Evolutionary conservation across 1,284 basidiomycete species (phyloP).

Genomic region (Moesziomyces antarcticus): DNA sequence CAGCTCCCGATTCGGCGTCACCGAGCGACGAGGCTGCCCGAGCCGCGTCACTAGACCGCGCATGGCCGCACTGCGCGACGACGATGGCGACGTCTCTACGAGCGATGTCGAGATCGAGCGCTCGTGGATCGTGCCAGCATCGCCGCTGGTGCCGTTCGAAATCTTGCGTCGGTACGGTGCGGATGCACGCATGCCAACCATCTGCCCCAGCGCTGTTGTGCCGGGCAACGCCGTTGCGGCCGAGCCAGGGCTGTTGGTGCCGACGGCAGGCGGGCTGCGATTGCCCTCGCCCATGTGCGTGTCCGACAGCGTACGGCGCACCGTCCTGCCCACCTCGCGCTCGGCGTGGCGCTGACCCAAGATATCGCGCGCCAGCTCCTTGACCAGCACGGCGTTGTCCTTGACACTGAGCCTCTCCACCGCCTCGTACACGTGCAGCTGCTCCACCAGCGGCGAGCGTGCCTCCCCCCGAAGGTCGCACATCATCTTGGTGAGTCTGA

Average conservation of each 20-base stretch:
- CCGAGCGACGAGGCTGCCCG: conserved; percentile 33
- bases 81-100: conserved; percentile 17
- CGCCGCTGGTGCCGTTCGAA: conserved; percentile 28
- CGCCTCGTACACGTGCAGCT: conserved; percentile 52
- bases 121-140: conserved; percentile 30
- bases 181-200: conserved; percentile 33
- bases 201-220: conserved; percentile 16
- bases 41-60: conserved; percentile 35
- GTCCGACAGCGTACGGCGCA: conserved; percentile 45
- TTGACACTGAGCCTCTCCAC: conserved; percentile 53
- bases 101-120: conserved; percentile 24
- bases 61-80: conserved; percentile 35
- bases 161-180: conserved; percentile 46
- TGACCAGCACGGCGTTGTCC: conserved; percentile 73
- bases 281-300: conserved; percentile 34
- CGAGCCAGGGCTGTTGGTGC: conserved; percentile 16
- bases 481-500: conserved; percentile 84
- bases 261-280: conserved; percentile 9
- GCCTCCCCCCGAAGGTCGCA: conserved; percentile 81
- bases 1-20: conserved; percentile 38
- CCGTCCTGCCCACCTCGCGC: conserved; percentile 20
- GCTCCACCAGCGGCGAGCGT: conserved; percentile 41
- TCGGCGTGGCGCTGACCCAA: conserved; percentile 37
- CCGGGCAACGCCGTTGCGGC: conserved; percentile 20
- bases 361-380: conserved; percentile 60